A percentile compares a stretch with the other conserved stretches of the same genome.
Conservation (phyloP, 257 asterid genomes). For the Jacaranda mimosifolia region DNA sequence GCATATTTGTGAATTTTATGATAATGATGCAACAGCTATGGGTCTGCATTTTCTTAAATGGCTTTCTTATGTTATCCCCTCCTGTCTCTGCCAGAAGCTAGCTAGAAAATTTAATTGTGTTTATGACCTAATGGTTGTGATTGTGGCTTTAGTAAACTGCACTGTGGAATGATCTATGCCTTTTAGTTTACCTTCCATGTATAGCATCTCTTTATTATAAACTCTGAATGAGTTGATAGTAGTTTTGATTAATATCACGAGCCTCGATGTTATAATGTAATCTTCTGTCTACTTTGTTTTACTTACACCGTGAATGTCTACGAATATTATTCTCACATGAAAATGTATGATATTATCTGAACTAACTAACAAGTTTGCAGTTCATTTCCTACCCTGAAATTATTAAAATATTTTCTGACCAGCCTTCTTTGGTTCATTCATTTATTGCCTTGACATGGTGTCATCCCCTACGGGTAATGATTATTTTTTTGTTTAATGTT, state of each 20-base stretch:
- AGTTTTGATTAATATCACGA: background rate
- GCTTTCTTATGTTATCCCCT: constrained; percentile 7
- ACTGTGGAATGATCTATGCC: background rate
- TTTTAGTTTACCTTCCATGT: background rate
- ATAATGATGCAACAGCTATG: constrained; percentile 10
- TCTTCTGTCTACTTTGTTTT: background rate
- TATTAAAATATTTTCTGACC: background rate
- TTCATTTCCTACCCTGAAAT: background rate
- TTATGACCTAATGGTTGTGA: background rate
- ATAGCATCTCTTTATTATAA: background rate
- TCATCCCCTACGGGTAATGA: constrained; percentile 18
- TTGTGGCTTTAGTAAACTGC: background rate
- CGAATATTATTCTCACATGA: constrained; percentile 3
- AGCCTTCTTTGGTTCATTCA: constrained; percentile 20
- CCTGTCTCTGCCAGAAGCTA: background rate
- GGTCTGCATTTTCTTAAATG: background rate
- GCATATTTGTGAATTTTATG: background rate
- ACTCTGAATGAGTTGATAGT: background rate
- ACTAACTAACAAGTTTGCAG: background rate
- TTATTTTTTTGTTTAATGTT: constrained; percentile 31
- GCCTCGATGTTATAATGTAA: background rate
- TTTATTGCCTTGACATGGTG: constrained; percentile 22
- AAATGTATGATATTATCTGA: constrained; percentile 1
- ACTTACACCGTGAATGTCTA: background rate
- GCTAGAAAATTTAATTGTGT: background rate